phyloP scores from a whole-genome alignment of 805 yeast species.

The Suhomyces emberorum region DNA sequence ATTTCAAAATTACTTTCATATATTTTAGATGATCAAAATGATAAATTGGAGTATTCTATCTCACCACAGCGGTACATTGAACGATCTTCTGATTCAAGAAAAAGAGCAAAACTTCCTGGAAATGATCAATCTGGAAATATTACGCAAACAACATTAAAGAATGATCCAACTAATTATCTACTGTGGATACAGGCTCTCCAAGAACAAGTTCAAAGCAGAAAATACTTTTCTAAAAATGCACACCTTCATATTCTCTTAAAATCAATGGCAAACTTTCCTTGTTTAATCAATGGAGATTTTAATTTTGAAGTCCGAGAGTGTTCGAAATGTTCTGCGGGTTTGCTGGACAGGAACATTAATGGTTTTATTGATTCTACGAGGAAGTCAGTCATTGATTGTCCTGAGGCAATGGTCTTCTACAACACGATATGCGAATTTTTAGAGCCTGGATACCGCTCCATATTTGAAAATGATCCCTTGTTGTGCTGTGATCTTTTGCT shows the following conservation, averaged over 20 bases:
- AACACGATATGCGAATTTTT: constrained; percentile 20
- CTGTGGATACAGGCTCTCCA: neutral
- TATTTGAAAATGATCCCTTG: constrained; percentile 18
- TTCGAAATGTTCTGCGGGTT: constrained; percentile 32
- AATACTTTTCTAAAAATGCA: neutral
- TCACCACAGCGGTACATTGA: too few relatives aligned
- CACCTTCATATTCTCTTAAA: constrained; percentile 22
- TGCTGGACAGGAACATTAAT: constrained; percentile 22
- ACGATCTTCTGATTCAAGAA: too few relatives aligned
- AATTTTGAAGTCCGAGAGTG: constrained; percentile 32
- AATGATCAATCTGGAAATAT: too few relatives aligned
- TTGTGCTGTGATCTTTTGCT: constrained; percentile 44
- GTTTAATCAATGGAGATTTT: constrained; percentile 38
- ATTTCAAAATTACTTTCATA: neutral
- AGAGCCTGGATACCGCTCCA: constrained; percentile 2
- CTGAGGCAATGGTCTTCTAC: constrained; percentile 22
- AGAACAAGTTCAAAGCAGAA: neutral
- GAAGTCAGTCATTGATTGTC: constrained; percentile 18
- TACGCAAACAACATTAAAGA: too few relatives aligned
- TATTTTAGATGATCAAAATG: neutral
- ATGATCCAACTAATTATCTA: too few relatives aligned
- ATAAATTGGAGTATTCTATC: too few relatives aligned
- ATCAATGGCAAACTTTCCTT: constrained; percentile 41
- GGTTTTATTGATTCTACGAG: constrained; percentile 21
- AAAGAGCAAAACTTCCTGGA: too few relatives aligned